Base-by-base conservation (phyloP, 1,139 yeast genomes). In the Diutina scorzettiae region DNA sequence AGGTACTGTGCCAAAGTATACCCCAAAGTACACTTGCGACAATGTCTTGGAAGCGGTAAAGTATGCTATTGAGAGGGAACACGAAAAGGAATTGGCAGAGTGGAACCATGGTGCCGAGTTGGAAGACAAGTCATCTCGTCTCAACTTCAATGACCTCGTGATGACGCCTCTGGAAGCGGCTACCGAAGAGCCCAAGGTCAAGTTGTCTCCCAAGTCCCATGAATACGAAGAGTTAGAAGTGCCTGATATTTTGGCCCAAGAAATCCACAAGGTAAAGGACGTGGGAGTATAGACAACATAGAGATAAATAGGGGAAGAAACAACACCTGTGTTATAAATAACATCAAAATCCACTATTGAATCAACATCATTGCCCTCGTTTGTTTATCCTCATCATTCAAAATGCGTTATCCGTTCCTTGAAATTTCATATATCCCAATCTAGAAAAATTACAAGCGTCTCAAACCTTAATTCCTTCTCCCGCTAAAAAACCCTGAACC, bases 21-120 rank as follows among this genome's bases (percentile, higher is more conserved):
- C 73, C 56, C 94, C 95, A 47, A 83, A 81, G 59, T 76, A 78
- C 51, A 71, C 70, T 41, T 78, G 83, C 58, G 78, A 76, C 24
- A 76, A 81, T 51, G 94, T 84, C 4, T 68, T 83, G 53, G 89
- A 81, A 47, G 89, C 94, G 16, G 94, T 84, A 23, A 66, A 81
- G 57, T 83, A 73, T 62, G 93, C 91, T 23, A 81, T 83, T 54
- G 91, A 82, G 57, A 69, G 89, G 52, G 93, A 82, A 57, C 91
- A 82, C 53, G 66, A 67, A 51, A 64, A 65, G 62, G 93, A 82
- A 57, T 66, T 82, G 57, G 66, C 64, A 5, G 89, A 81, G 58
- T 81, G 89, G 89, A 78, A 79, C 39, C 8, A 21, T 23, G 39
- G 39, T 8, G 39, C 39, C 51, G 73, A 67, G 55, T 60, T 50